phyloP scores from a whole-genome alignment of 2,329 filamentous ascomycete genomes.

The Diaporthe humulicola region DNA sequence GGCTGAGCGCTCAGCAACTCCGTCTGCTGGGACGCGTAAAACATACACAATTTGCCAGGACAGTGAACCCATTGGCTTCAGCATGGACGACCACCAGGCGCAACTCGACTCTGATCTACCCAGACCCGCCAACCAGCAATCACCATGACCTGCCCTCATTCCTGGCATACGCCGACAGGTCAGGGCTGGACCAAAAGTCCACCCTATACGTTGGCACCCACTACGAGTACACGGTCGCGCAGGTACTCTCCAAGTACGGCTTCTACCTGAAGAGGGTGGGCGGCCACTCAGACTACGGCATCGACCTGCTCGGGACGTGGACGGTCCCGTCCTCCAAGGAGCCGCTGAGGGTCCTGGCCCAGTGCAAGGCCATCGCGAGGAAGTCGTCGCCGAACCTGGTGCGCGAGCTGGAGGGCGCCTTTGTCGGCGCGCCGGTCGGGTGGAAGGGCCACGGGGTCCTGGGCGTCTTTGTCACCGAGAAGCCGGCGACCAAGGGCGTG shows the following conservation, averaged over 20 bases:
- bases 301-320: slow-evolving; percentile 83
- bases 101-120: slow-evolving; percentile 53
- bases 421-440: slow-evolving; percentile 78
- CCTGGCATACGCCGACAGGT: slow-evolving; percentile 71
- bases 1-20: slow-evolving; percentile 34
- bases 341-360: slow-evolving; percentile 64
- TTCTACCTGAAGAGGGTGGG: slow-evolving; percentile 77
- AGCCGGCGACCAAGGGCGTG: slow-evolving; percentile 82
- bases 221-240: slow-evolving; percentile 80
- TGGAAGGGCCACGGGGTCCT: slow-evolving; percentile 78
- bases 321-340: slow-evolving; percentile 60
- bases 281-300: slow-evolving; percentile 76
- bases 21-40: not conserved
- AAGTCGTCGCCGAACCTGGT: slow-evolving; percentile 70
- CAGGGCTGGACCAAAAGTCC: slow-evolving; percentile 65
- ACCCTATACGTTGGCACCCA: slow-evolving; percentile 79
- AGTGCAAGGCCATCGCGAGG: slow-evolving; percentile 76
- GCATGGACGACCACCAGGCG: slow-evolving; percentile 28
- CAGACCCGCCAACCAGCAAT: slow-evolving; percentile 59
- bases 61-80: not conserved
- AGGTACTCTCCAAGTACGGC: slow-evolving; percentile 69
- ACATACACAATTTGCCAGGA: not conserved
- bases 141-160: slow-evolving; percentile 77
- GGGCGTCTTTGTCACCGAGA: slow-evolving; percentile 78
- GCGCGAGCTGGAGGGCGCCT: slow-evolving; percentile 85